Conservation (phyloP, 2,329 filamentous ascomycete species). For the Fusarium liriodendri region DNA sequence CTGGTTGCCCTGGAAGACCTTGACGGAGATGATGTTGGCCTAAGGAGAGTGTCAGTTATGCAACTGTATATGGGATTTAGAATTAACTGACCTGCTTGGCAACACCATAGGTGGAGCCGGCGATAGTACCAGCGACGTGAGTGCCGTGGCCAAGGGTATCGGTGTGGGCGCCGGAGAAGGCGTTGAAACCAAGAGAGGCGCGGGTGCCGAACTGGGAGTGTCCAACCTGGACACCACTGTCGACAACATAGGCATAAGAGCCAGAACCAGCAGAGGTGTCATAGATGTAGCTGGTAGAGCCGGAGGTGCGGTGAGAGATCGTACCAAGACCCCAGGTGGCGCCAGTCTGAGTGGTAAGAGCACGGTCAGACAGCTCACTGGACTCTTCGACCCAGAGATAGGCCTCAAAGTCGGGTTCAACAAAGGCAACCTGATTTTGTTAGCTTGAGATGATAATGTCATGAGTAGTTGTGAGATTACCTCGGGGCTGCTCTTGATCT, state of each 20-base stretch:
- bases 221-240: slow-evolving; percentile 67
- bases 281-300: slow-evolving; percentile 56
- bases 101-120: slow-evolving; percentile 55
- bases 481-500: slow-evolving; percentile 54
- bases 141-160: slow-evolving; percentile 56
- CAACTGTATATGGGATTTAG: background rate
- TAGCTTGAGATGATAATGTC: background rate
- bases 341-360: slow-evolving; percentile 37
- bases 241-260: slow-evolving; percentile 69
- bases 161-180: slow-evolving; percentile 44
- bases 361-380: slow-evolving; percentile 34
- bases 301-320: slow-evolving; percentile 42
- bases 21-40: slow-evolving; percentile 49
- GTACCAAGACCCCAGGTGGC: slow-evolving; percentile 42
- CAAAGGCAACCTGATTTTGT: slow-evolving; percentile 33
- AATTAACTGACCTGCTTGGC: slow-evolving; percentile 50
- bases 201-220: slow-evolving; percentile 65
- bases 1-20: slow-evolving; percentile 30
- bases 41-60: slow-evolving; percentile 4
- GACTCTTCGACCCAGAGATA: slow-evolving; percentile 30
- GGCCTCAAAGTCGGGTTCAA: slow-evolving; percentile 40
- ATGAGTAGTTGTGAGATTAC: slow-evolving; percentile 40
- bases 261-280: slow-evolving; percentile 61
- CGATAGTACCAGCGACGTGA: slow-evolving; percentile 55
- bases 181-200: slow-evolving; percentile 55